Evolutionary conservation across 2,329 filamentous ascomycete species (phyloP).

Genomic region (Emericellopsis atlantica): DNA sequence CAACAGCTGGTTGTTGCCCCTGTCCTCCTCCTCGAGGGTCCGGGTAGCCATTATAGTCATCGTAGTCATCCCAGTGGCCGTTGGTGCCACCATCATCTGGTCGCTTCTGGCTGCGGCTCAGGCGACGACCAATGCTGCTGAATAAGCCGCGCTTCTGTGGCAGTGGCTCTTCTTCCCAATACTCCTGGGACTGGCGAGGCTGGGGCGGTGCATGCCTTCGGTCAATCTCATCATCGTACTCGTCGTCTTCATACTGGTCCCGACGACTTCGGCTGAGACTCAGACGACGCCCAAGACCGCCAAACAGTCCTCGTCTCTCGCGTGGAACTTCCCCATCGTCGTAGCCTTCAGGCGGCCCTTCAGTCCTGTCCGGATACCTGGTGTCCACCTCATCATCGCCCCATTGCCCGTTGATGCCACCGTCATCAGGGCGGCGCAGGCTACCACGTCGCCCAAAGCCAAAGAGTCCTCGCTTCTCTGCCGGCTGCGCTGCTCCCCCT

Average conservation of each 20-base stretch:
- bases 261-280: no score
- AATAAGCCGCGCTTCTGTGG: constrained; percentile 24
- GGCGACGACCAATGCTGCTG: constrained; percentile 28
- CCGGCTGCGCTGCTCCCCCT: constrained; percentile 13
- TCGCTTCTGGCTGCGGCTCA: constrained; percentile 17
- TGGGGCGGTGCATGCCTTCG: no score
- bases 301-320: no score
- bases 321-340: no score
- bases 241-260: no score
- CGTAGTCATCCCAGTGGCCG: constrained; percentile 36
- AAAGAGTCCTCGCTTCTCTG: neutral
- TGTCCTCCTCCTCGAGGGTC: constrained; percentile 9
- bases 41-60: constrained; percentile 19
- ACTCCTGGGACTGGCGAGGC: neutral
- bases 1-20: constrained; percentile 4
- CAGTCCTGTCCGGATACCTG: constrained; percentile 11
- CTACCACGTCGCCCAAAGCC: constrained; percentile 9
- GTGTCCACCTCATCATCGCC: constrained; percentile 27
- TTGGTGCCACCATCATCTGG: constrained; percentile 42
- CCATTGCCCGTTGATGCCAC: constrained; percentile 43
- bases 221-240: no score
- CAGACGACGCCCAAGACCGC: no score
- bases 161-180: neutral
- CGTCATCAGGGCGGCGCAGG: constrained; percentile 28
- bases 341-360: no score